A percentile compares a stretch with the other conserved stretches of the same genome.
Conservation (phyloP, 2,329 filamentous ascomycete genomes). For the Sporothrix globosa region DNA sequence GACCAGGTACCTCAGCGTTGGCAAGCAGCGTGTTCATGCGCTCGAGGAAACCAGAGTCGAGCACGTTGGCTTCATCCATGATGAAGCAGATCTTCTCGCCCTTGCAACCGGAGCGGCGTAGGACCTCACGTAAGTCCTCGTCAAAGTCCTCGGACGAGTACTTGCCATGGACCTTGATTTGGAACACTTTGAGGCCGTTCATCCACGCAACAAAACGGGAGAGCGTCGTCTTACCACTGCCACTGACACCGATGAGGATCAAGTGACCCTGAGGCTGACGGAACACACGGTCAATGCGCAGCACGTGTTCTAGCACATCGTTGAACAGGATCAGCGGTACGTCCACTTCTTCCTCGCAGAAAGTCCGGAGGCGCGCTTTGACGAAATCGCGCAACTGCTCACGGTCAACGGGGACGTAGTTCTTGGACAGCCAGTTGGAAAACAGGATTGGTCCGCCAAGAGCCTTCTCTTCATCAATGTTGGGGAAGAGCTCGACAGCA, state of each 20-base stretch:
- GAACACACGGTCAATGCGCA: conserved; percentile 98
- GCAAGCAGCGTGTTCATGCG: conserved; percentile 98
- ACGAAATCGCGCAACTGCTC: conserved; percentile 96
- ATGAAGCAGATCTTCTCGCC: conserved; percentile 99
- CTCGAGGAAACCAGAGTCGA: conserved; percentile 97
- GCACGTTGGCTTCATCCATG: conserved; percentile 98
- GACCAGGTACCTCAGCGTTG: conserved; percentile 97
- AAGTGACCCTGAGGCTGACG: conserved; percentile 96
- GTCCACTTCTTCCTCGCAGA: conserved; percentile 99
- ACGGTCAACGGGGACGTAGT: conserved; percentile 95
- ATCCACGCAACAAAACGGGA: conserved; percentile 99
- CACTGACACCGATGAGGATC: conserved; percentile 97
- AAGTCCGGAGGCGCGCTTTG: conserved; percentile 93
- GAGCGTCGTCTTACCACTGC: conserved; percentile 96
- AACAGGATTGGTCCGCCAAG: conserved; percentile 93
- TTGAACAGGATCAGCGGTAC: conserved; percentile 99
- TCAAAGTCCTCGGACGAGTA: conserved; percentile 99
- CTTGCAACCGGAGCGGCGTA: conserved; percentile 93
- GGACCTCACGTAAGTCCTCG: conserved; percentile 90
- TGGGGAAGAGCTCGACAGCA: conserved; percentile 89
- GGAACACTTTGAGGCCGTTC: conserved; percentile 98
- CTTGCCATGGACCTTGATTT: conserved; percentile 99
- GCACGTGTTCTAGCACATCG: conserved; percentile 94
- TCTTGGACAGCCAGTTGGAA: conserved; percentile 99
- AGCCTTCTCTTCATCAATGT: conserved; percentile 86